phyloP scores from a whole-genome alignment of 495 filamentous ascomycete genomes.

The Oidiodendron maius region DNA sequence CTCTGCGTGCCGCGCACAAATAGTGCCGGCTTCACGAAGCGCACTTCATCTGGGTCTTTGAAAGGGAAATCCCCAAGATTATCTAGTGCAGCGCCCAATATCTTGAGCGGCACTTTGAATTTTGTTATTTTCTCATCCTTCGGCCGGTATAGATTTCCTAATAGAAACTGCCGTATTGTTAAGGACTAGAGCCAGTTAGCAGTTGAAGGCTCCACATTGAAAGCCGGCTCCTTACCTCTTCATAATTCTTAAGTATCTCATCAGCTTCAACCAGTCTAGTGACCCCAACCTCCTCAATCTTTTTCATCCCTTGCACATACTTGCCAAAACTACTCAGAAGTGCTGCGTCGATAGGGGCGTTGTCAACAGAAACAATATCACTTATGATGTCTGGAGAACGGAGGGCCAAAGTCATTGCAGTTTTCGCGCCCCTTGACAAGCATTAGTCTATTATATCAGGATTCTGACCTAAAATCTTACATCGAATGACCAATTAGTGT shows the following conservation, averaged over 20 bases:
- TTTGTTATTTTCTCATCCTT: slow-evolving; percentile 21
- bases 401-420: slow-evolving; percentile 84
- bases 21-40: slow-evolving; percentile 72
- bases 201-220: not conserved
- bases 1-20: slow-evolving; percentile 81
- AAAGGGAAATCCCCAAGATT: slow-evolving; percentile 86
- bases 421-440: slow-evolving; percentile 76
- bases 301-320: slow-evolving; percentile 81
- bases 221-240: slow-evolving; percentile 41
- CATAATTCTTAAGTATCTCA: slow-evolving; percentile 70
- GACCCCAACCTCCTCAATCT: slow-evolving; percentile 62
- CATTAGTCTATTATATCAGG: not conserved
- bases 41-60: slow-evolving; percentile 49
- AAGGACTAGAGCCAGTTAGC: slow-evolving; percentile 42
- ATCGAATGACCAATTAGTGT: slow-evolving; percentile 94
- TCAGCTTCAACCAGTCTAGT: slow-evolving; percentile 73
- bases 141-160: slow-evolving; percentile 73
- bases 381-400: slow-evolving; percentile 55
- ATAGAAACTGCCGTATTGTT: slow-evolving; percentile 81
- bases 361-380: slow-evolving; percentile 80
- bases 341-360: slow-evolving; percentile 77
- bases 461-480: slow-evolving; percentile 38
- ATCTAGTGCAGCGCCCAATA: slow-evolving; percentile 49
- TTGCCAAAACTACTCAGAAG: slow-evolving; percentile 68
- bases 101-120: slow-evolving; percentile 43